Conservation (phyloP, 2,329 filamentous ascomycete genomes). For the Aspergillus ibericus region DNA sequence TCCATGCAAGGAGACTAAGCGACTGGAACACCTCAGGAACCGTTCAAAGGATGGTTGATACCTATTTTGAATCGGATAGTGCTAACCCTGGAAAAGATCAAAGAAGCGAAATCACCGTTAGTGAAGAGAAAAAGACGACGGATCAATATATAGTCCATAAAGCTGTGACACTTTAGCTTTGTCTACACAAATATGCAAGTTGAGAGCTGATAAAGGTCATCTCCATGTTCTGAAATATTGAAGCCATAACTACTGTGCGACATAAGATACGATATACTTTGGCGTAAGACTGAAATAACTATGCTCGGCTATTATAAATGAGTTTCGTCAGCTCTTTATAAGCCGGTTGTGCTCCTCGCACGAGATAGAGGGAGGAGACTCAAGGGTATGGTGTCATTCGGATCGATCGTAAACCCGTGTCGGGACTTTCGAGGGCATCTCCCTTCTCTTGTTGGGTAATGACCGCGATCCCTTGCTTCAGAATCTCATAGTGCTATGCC, state of each 20-base stretch:
- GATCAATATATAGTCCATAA: background rate
- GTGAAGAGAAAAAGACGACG: background rate
- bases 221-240: background rate
- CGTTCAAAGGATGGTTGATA: background rate
- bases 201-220: too few relatives aligned
- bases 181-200: background rate
- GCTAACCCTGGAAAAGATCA: background rate
- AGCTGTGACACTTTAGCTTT: background rate
- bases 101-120: background rate
- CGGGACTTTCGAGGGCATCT: background rate
- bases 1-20: slow-evolving; percentile 19
- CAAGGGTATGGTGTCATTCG: background rate
- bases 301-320: background rate
- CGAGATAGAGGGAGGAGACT: background rate
- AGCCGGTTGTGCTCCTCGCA: background rate
- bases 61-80: background rate
- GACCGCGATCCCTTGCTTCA: background rate
- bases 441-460: background rate
- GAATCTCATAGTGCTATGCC: background rate
- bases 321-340: background rate
- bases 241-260: background rate
- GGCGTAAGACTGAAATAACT: background rate
- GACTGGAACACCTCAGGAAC: background rate
- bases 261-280: background rate
- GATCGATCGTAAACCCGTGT: background rate